These are phyloP conservation scores for Lactarius hengduanensis DNA, from an alignment of 768 basidiomycete species.

Conservation along the genomic window DNA sequence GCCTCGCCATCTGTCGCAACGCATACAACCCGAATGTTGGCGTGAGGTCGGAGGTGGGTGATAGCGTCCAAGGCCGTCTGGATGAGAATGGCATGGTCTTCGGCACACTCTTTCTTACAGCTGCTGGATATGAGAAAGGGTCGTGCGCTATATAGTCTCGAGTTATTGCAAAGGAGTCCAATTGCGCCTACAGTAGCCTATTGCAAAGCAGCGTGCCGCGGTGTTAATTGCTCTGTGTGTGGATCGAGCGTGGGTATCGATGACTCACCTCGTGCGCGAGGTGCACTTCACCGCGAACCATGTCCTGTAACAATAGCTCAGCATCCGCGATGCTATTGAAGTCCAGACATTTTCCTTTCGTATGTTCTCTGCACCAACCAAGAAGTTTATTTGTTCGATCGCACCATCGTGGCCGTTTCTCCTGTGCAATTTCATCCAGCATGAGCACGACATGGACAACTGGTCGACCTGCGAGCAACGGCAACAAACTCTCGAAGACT, in stretches of 20 bases:
- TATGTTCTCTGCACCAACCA: constrained; percentile 11
- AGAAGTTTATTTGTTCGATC: constrained; percentile 11
- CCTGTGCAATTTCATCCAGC: constrained; percentile 9
- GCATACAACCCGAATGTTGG: not conserved
- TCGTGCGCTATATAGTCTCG: constrained; percentile 9
- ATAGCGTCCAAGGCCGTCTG: not conserved
- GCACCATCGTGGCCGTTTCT: constrained; percentile 8
- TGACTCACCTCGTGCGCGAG: not conserved
- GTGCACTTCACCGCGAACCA: not conserved
- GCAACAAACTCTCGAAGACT: not conserved
- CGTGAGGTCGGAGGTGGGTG: too few species aligned
- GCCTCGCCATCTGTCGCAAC: constrained; percentile 9
- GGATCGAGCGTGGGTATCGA: not conserved
- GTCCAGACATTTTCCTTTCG: not conserved
- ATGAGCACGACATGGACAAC: not conserved
- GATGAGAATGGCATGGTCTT: not conserved
- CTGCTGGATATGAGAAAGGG: constrained; percentile 7
- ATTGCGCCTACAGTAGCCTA: not conserved
- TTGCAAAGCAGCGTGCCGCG: not conserved
- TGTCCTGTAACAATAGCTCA: not conserved
- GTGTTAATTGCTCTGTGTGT: too few species aligned
- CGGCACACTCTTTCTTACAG: constrained; percentile 2
- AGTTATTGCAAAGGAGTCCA: not conserved
- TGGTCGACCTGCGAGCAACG: not conserved
- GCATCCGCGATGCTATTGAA: constrained; percentile 2